Evolutionary conservation across 208 protist genomes (phyloP).

Genomic region (Naegleria lovaniensis): DNA sequence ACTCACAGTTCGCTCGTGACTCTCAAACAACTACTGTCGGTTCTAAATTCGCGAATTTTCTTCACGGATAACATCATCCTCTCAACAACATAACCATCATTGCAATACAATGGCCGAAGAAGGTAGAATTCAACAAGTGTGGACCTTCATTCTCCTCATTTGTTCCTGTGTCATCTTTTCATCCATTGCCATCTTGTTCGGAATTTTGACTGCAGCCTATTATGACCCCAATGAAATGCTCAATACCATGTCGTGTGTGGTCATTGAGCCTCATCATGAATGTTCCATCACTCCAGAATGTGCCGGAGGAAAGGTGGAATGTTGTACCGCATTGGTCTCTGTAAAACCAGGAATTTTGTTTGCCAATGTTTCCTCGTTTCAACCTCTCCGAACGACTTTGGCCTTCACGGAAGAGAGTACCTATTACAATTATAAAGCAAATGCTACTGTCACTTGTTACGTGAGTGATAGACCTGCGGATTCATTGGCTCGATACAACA

Average conservation of each 20-base stretch:
- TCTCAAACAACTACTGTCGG: too few species aligned
- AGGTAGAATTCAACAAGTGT: neutral
- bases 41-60: too few species aligned
- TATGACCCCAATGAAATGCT: neutral
- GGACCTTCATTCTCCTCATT: neutral
- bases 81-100: neutral
- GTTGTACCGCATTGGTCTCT: neutral
- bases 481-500: neutral
- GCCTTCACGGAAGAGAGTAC: neutral
- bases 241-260: neutral
- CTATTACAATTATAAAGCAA: neutral
- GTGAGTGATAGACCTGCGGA: neutral
- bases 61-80: neutral
- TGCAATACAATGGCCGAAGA: neutral
- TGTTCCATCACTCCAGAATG: neutral
- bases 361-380: neutral
- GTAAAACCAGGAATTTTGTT: neutral
- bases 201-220: neutral
- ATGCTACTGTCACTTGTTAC: neutral
- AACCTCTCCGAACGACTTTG: neutral
- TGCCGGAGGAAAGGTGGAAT: neutral
- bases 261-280: neutral
- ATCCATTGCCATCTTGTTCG: neutral
- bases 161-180: neutral
- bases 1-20: too few species aligned